Evolutionary conservation across 306 rosid genomes (phyloP).

Genomic region (Herpetospermum pedunculosum): DNA sequence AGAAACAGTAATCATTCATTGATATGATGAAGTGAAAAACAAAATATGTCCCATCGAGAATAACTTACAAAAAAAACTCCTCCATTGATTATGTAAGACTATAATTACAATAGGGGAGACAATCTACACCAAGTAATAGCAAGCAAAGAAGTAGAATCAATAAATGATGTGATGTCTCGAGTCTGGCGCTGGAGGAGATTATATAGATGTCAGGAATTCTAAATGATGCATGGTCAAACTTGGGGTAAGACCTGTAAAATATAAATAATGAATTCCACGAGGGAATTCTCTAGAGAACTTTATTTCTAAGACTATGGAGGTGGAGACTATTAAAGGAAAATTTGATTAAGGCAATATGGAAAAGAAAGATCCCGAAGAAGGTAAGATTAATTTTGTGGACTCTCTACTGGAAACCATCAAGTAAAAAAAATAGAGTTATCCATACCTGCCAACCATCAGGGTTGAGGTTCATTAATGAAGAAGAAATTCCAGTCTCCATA

Average conservation of each 20-base stretch:
- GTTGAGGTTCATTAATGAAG: constrained; percentile 51
- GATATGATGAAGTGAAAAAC: too few species aligned
- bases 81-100: too few species aligned
- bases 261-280: too few species aligned
- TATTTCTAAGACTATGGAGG: not conserved
- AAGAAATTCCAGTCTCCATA: constrained; percentile 78
- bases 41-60: too few species aligned
- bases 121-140: too few species aligned
- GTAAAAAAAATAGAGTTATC: not conserved
- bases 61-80: too few species aligned
- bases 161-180: too few species aligned
- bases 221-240: not conserved
- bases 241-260: not conserved
- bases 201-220: not conserved
- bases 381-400: not conserved
- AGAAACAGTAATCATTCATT: too few species aligned
- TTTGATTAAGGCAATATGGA: not conserved
- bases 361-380: not conserved
- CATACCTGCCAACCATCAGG: constrained; percentile 91
- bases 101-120: too few species aligned
- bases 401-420: not conserved
- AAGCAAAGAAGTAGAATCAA: too few species aligned
- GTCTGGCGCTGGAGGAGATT: not conserved
- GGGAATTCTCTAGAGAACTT: too few species aligned
- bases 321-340: not conserved